Conservation (phyloP, 768 basidiomycete species). For the Tulasnella sp. region DNA sequence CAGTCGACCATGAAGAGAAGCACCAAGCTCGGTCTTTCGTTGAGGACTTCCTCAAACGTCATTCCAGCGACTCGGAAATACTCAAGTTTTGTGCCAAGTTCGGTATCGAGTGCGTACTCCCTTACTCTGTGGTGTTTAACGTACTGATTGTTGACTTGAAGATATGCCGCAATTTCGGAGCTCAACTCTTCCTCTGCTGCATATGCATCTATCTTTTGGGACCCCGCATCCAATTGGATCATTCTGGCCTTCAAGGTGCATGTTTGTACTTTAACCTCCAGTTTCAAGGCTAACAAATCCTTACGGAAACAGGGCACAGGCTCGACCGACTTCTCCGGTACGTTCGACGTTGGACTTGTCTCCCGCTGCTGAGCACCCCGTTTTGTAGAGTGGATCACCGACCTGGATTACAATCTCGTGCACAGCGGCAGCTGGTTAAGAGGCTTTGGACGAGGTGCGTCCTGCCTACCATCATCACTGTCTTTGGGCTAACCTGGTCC, state of each 20-base stretch:
- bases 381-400: constrained; percentile 19
- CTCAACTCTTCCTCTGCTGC: constrained; percentile 19
- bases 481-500: background rate
- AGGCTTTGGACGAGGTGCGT: constrained; percentile 13
- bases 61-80: background rate
- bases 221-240: constrained; percentile 20
- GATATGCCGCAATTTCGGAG: constrained; percentile 18
- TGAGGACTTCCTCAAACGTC: background rate
- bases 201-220: constrained; percentile 21
- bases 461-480: background rate
- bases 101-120: constrained; percentile 10
- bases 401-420: constrained; percentile 16
- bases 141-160: background rate
- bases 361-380: background rate
- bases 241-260: constrained; percentile 20
- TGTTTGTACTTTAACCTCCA: background rate
- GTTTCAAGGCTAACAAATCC: background rate
- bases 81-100: constrained; percentile 12
- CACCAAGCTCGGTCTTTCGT: background rate
- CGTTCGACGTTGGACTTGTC: background rate
- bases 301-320: background rate
- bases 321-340: constrained; percentile 9
- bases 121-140: background rate
- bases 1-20: background rate
- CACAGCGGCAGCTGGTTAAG: constrained; percentile 12